Percentiles rank a stretch among this genome's conserved stretches.
Conservation (phyloP, 2,329 filamentous ascomycete species). For the Tolypocladium pustulatum region DNA sequence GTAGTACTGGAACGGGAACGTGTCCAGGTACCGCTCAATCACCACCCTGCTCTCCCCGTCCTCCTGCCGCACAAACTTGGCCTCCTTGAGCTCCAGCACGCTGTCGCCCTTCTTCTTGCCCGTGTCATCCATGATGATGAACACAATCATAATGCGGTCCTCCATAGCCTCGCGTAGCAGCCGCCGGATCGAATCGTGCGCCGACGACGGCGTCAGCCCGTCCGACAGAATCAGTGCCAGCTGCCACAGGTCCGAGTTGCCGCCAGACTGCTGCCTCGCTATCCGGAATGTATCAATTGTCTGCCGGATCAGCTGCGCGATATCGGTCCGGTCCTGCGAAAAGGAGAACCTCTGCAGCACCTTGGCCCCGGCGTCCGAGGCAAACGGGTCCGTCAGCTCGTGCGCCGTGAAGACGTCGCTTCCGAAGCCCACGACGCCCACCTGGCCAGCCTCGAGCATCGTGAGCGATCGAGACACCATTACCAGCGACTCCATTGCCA, state of each 20-base stretch:
- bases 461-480: constrained; percentile 78
- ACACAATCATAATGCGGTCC: constrained; percentile 95
- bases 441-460: constrained; percentile 89
- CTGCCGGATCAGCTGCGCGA: constrained; percentile 64
- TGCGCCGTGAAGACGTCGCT: constrained; percentile 76
- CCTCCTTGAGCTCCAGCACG: constrained; percentile 82
- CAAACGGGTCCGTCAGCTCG: constrained; percentile 73
- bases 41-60: constrained; percentile 56
- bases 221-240: constrained; percentile 88
- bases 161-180: constrained; percentile 82
- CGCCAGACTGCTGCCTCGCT: constrained; percentile 52
- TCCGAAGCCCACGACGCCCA: constrained; percentile 88
- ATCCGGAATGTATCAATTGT: constrained; percentile 74
- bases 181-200: constrained; percentile 72
- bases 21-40: constrained; percentile 86
- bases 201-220: constrained; percentile 71
- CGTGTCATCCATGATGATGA: constrained; percentile 80
- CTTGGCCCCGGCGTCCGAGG: constrained; percentile 63
- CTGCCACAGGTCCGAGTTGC: constrained; percentile 76
- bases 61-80: constrained; percentile 61
- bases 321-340: constrained; percentile 75
- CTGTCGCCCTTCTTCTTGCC: constrained; percentile 41
- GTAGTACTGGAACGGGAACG: constrained; percentile 96
- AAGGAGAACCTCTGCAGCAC: constrained; percentile 82
- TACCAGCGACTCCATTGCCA: constrained; percentile 90